These are phyloP conservation scores for Aspergillus brasiliensis DNA, from an alignment of 2,329 filamentous ascomycete species.

Conservation along the genomic window DNA sequence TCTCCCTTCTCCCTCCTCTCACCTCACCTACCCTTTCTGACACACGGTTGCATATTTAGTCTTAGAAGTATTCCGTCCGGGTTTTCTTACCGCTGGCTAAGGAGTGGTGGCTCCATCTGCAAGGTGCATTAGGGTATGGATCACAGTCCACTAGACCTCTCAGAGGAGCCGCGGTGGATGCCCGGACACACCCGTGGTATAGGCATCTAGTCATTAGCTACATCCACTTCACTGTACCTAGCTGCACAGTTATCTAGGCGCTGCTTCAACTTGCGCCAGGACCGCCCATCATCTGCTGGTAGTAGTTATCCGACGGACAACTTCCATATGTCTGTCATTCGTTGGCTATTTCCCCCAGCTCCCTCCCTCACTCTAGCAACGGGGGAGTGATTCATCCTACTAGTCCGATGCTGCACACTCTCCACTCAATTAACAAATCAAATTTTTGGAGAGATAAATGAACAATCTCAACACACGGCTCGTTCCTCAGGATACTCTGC, in stretches of 20 bases:
- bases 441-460: neutral
- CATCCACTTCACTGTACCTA: neutral
- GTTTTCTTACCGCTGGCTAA: neutral
- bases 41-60: neutral
- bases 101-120: neutral
- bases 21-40: neutral
- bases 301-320: neutral
- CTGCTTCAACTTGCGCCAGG: neutral
- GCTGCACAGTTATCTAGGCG: slow-evolving; percentile 3
- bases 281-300: neutral
- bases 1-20: neutral
- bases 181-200: neutral
- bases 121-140: slow-evolving; percentile 1
- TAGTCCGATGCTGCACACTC: neutral
- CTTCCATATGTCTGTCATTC: neutral
- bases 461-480: slow-evolving; percentile 10
- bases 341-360: neutral
- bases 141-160: neutral
- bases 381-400: slow-evolving; percentile 2
- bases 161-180: slow-evolving; percentile 1
- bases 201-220: slow-evolving; percentile 2
- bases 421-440: too few relatives aligned
- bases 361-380: neutral
- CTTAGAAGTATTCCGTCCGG: neutral
- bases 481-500: slow-evolving; percentile 11